These are phyloP conservation scores for Eryngium alpinum DNA, from an alignment of 140 eudicot species.

Conservation along the genomic window DNA sequence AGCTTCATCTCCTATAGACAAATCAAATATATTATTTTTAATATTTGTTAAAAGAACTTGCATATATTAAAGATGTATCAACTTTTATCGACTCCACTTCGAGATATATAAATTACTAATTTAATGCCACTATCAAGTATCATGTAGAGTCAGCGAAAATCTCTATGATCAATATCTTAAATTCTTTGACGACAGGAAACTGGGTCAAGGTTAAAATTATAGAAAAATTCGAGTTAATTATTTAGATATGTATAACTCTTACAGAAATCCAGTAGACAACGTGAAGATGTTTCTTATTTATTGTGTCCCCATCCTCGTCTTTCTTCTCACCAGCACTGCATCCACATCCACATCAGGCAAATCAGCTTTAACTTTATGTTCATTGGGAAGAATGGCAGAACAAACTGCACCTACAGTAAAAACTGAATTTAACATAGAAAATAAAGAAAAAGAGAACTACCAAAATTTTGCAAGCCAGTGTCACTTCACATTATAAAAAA, in stretches of 20 bases:
- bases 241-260: slow-evolving; percentile 15
- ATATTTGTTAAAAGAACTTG: background rate
- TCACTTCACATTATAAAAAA: too few species aligned
- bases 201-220: background rate
- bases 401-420: slow-evolving; percentile 20
- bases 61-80: background rate
- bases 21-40: background rate
- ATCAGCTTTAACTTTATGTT: slow-evolving; percentile 30
- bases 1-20: slow-evolving; percentile 33
- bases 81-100: background rate
- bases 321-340: slow-evolving; percentile 41
- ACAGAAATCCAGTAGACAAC: slow-evolving; percentile 12
- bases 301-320: slow-evolving; percentile 50
- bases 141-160: too few species aligned
- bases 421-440: too few species aligned
- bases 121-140: too few species aligned
- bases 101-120: too few species aligned
- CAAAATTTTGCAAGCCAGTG: too few species aligned
- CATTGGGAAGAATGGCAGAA: slow-evolving; percentile 23
- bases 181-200: background rate
- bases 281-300: slow-evolving; percentile 41
- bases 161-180: too few species aligned
- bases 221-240: background rate
- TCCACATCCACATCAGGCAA: slow-evolving; percentile 45
- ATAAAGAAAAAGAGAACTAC: too few species aligned